Evolutionary conservation across 176 grass and related monocot genomes (phyloP).

Genomic region (Eragrostis nindensis): DNA sequence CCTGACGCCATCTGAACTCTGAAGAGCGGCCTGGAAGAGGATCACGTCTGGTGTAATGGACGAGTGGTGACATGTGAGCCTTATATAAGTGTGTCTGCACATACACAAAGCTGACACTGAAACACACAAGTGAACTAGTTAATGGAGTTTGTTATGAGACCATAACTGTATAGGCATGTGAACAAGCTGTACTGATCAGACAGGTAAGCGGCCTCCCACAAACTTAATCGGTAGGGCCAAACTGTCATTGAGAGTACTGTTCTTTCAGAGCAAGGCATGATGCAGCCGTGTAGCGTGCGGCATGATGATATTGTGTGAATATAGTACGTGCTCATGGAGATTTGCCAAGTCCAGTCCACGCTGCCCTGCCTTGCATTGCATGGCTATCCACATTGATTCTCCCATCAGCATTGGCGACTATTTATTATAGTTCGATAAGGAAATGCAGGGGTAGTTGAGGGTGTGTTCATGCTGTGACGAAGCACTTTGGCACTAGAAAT

Average conservation of each 20-base stretch:
- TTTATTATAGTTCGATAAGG: conserved; percentile 45
- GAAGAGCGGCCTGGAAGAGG: conserved; percentile 19
- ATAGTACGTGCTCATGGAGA: conserved; percentile 27
- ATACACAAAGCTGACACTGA: neutral
- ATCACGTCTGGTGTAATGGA: conserved; percentile 14
- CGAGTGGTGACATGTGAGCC: neutral
- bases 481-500: conserved; percentile 9
- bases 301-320: conserved; percentile 12
- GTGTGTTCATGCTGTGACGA: conserved; percentile 32
- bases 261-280: neutral
- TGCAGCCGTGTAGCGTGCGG: neutral
- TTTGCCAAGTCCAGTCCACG: conserved; percentile 16
- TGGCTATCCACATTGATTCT: conserved; percentile 40
- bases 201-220: neutral
- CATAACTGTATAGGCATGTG: conserved; percentile 27
- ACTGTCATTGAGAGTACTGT: neutral
- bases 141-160: conserved; percentile 35
- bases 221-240: neutral
- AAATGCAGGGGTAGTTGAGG: conserved; percentile 39
- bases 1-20: neutral
- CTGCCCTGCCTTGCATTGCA: conserved; percentile 32
- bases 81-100: conserved; percentile 39
- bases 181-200: conserved; percentile 23
- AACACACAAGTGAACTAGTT: conserved; percentile 6
- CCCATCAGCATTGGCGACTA: conserved; percentile 62